These are phyloP conservation scores for Ceratocystis alfenasii DNA, from an alignment of 2,329 filamentous ascomycete genomes.

Conservation along the genomic window DNA sequence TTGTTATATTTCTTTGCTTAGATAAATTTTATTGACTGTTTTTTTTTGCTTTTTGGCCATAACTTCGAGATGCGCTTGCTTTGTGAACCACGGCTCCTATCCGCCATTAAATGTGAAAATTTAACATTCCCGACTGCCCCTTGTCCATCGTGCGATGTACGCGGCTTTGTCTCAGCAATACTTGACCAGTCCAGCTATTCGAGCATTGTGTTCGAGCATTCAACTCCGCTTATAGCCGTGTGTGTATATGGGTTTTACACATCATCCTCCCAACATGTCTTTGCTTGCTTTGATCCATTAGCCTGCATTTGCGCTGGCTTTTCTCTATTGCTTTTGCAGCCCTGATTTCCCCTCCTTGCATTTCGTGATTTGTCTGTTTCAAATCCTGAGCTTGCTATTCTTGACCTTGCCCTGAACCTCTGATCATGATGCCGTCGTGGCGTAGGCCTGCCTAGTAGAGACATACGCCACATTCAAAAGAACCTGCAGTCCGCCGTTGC, in stretches of 20 bases:
- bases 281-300: neutral
- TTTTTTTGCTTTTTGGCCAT: neutral
- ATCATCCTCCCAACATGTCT: neutral
- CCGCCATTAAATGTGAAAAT: no score
- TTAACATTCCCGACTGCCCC: neutral
- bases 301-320: neutral
- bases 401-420: neutral
- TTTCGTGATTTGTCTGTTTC: conserved; percentile 1
- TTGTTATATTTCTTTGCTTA: conserved; percentile 4
- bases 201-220: no score
- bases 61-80: neutral
- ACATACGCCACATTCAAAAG: no score
- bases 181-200: no score
- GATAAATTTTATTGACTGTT: conserved; percentile 2
- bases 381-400: neutral
- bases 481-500: no score
- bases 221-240: no score
- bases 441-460: neutral
- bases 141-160: no score
- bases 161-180: no score
- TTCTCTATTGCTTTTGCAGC: neutral
- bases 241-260: no score
- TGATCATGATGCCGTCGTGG: neutral
- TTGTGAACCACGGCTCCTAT: no score
- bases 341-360: neutral